These are phyloP conservation scores for Daedalea quercina DNA, from an alignment of 768 basidiomycete genomes.

Conservation along the genomic window DNA sequence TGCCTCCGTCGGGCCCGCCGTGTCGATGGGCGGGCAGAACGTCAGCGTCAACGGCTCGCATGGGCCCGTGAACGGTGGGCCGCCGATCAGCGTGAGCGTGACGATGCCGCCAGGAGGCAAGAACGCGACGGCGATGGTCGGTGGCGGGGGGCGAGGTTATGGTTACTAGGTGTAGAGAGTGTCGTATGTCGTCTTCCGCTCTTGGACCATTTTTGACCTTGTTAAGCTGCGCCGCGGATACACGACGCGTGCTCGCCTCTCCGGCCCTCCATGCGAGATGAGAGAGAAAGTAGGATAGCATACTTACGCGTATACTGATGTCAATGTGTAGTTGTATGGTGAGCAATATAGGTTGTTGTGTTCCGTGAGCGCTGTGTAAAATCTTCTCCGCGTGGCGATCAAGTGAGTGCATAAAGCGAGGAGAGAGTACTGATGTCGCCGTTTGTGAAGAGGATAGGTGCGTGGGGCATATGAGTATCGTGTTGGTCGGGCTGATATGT, in stretches of 20 bases:
- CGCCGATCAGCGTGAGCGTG: conserved; percentile 37
- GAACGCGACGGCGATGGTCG: conserved; percentile 25
- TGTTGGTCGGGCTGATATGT: too few relatives aligned
- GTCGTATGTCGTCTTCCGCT: neutral
- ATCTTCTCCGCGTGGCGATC: too few relatives aligned
- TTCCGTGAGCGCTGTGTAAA: neutral
- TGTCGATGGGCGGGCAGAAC: conserved; percentile 16
- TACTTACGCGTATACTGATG: neutral
- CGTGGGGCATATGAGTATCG: too few relatives aligned
- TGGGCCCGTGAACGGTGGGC: conserved; percentile 19
- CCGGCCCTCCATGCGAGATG: neutral
- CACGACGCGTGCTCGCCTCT: too few relatives aligned
- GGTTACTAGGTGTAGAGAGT: conserved; percentile 24
- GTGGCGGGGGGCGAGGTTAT: conserved; percentile 30
- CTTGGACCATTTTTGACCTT: neutral
- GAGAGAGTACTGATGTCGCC: too few relatives aligned
- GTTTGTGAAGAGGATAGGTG: too few relatives aligned
- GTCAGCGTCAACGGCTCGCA: conserved; percentile 16
- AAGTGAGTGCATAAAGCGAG: too few relatives aligned
- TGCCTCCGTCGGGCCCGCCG: conserved; percentile 41
- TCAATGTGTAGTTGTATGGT: neutral
- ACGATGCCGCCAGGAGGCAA: conserved; percentile 29
- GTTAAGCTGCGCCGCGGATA: too few relatives aligned
- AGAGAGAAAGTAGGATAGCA: neutral
- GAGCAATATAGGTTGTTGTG: neutral